Evolutionary conservation across 78 protist species (phyloP), one percentile per base, ranked within the genome.

Genomic region (slime mould (Dictyostelium discoideum)): DNA sequence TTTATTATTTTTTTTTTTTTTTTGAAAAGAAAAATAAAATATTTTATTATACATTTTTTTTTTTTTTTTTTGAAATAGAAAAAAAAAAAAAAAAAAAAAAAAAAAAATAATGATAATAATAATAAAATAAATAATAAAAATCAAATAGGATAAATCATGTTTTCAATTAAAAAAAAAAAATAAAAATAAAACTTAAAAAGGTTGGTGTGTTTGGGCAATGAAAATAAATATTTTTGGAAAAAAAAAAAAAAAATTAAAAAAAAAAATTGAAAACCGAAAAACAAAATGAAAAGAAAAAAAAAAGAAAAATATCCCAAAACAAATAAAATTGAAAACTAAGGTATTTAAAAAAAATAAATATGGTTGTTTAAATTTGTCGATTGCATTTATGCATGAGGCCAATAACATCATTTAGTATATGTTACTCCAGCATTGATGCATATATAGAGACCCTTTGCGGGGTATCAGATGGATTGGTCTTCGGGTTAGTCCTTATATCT

Each of bases 391-490:
- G 65, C n/a, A 54, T 54, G 65, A 54, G 65, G n/a, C 65, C 65
- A 54, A 54, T 54, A 54, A 54, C 65, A 54, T 54, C 65, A 16
- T 54, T 54, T 54, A 54, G 65, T 54, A 54, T 54, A 73, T 73
- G 79, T 73, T 73, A 73, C 37, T 73, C 79, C 79, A 73, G 79
- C 79, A 3, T 14, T 73, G 79, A 73, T 73, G 79, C 37, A 73
- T 73, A 29, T 73, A 73, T 73, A 73, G 79, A 73, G 79, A 73
- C 79, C 76, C 44, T 32, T 73, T 73, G 79, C 79, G 20, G 44
- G 79, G 37, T 14, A 13, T 18, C 37, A 29, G 40, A 10, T 32
- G 79, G 16, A 73, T 14, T 32, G 79, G 16, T 73, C 79, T 73
- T 73, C 79, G 79, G 79, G 79, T 32, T 73, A 73, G 3, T 73